Percentiles rank a stretch among this genome's conserved stretches.
These are phyloP conservation scores for Melaleuca alternifolia DNA, from an alignment of 345 rosid genomes.

Conservation along the genomic window DNA sequence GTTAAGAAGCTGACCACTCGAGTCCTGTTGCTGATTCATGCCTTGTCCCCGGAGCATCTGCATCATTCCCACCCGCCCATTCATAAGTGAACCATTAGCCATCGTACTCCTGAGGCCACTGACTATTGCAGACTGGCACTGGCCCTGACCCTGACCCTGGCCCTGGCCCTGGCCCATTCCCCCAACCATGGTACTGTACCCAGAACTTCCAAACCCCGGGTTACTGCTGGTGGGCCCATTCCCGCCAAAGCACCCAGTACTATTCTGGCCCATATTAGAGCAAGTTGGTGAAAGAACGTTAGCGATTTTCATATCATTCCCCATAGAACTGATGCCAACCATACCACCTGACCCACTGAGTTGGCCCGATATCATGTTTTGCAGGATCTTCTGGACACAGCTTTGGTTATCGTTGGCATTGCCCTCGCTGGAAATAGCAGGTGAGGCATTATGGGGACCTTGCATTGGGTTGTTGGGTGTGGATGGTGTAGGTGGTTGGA, in stretches of 20 bases:
- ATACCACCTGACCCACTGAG: slow-evolving; percentile 26
- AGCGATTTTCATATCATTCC: slow-evolving; percentile 19
- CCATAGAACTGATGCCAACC: slow-evolving; percentile 23
- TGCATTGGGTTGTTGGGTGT: slow-evolving; percentile 35
- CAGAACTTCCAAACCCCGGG: slow-evolving; percentile 15
- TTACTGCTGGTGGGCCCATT: slow-evolving; percentile 15
- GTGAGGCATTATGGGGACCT: slow-evolving; percentile 7
- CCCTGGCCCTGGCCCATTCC: slow-evolving; percentile 24
- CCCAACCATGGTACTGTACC: slow-evolving; percentile 22
- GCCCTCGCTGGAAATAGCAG: slow-evolving; percentile 26
- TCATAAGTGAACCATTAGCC: slow-evolving; percentile 14
- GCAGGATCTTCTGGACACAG: slow-evolving; percentile 49
- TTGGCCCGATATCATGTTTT: slow-evolving; percentile 38
- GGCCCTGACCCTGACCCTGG: slow-evolving; percentile 24
- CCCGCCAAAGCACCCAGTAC: slow-evolving; percentile 11
- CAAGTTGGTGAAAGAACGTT: slow-evolving; percentile 22
- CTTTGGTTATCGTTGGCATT: slow-evolving; percentile 36
- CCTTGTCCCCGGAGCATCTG: slow-evolving; percentile 20
- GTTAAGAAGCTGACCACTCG: slow-evolving; percentile 32
- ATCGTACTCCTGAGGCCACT: slow-evolving; percentile 34
- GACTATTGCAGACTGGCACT: slow-evolving; percentile 20
- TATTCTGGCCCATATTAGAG: slow-evolving; percentile 7
- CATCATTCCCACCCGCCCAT: slow-evolving; percentile 25
- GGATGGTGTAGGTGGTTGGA: slow-evolving; percentile 31
- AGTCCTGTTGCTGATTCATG: slow-evolving; percentile 37